These are phyloP conservation scores for Cyclotella sp. DNA, from an alignment of 108 stramenopile species.

Conservation along the genomic window DNA sequence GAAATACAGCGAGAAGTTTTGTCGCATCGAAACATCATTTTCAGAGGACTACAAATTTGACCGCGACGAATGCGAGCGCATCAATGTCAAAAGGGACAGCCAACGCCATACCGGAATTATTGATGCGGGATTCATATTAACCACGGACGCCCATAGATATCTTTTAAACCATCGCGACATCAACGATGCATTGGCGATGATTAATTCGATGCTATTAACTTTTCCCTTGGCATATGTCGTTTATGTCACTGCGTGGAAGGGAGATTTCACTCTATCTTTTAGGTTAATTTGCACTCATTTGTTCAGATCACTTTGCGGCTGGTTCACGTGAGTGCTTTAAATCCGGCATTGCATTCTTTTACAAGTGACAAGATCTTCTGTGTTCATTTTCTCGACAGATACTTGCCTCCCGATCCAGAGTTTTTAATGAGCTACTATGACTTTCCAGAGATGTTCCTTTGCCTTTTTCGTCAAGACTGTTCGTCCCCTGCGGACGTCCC, in stretches of 20 bases:
- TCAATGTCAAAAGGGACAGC: background rate
- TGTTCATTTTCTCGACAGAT: slow-evolving; percentile 7
- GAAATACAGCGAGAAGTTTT: background rate
- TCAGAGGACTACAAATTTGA: too few relatives aligned
- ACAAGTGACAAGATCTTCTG: background rate
- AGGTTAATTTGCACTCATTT: slow-evolving; percentile 31
- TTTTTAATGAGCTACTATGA: slow-evolving; percentile 41
- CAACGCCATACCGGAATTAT: slow-evolving; percentile 24
- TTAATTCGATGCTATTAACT: slow-evolving; percentile 24
- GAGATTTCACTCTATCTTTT: slow-evolving; percentile 43
- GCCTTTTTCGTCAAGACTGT: slow-evolving; percentile 24
- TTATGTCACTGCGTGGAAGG: slow-evolving; percentile 41
- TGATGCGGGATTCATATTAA: slow-evolving; percentile 47
- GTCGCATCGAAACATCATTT: background rate
- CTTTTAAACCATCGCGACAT: slow-evolving; percentile 21
- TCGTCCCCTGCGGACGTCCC: background rate
- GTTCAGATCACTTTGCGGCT: slow-evolving; percentile 46
- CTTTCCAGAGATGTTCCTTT: slow-evolving; percentile 52
- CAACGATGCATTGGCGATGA: slow-evolving; percentile 42
- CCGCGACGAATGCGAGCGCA: background rate
- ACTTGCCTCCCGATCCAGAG: slow-evolving; percentile 46
- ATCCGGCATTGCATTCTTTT: background rate
- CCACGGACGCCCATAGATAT: slow-evolving; percentile 26
- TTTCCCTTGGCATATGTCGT: slow-evolving; percentile 32
- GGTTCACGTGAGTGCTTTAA: slow-evolving; percentile 40